phyloP scores from a whole-genome alignment of 2,329 filamentous ascomycete species.

The Xylariomycetidae sp. region DNA sequence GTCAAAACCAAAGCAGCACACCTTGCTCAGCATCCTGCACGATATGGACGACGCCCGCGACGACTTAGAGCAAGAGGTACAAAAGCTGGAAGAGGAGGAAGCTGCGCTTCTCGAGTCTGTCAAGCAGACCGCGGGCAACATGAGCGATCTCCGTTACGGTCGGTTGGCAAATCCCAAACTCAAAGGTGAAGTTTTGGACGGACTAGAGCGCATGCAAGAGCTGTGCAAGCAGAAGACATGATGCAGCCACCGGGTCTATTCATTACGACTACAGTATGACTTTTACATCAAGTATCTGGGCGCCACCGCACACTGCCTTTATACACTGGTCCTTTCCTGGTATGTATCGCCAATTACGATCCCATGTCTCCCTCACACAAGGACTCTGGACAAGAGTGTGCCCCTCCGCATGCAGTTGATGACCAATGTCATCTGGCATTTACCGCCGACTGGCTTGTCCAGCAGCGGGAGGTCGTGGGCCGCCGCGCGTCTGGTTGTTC shows the following conservation, averaged over 20 bases:
- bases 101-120: slow-evolving; percentile 54
- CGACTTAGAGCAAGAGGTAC: slow-evolving; percentile 63
- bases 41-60: slow-evolving; percentile 62
- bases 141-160: slow-evolving; percentile 81
- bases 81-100: slow-evolving; percentile 59
- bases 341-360: too few relatives aligned
- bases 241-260: slow-evolving; percentile 11
- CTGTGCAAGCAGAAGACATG: slow-evolving; percentile 48
- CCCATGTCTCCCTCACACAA: slow-evolving; percentile 1
- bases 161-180: slow-evolving; percentile 61
- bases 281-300: slow-evolving; percentile 1
- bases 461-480: slow-evolving; percentile 18
- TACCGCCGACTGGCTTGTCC: slow-evolving; percentile 23
- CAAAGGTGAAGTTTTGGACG: slow-evolving; percentile 60
- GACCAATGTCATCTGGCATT: slow-evolving; percentile 5
- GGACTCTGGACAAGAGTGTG: too few relatives aligned
- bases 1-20: slow-evolving; percentile 49
- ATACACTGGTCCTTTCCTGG: too few relatives aligned
- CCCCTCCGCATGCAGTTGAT: too few relatives aligned
- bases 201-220: slow-evolving; percentile 57
- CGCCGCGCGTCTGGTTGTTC: slow-evolving; percentile 17
- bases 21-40: slow-evolving; percentile 56
- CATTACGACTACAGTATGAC: slow-evolving; percentile 16
- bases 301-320: too few relatives aligned
- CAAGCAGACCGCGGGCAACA: slow-evolving; percentile 58